phyloP scores from a whole-genome alignment of 305 asterid species.

The Fraxinus sp. region DNA sequence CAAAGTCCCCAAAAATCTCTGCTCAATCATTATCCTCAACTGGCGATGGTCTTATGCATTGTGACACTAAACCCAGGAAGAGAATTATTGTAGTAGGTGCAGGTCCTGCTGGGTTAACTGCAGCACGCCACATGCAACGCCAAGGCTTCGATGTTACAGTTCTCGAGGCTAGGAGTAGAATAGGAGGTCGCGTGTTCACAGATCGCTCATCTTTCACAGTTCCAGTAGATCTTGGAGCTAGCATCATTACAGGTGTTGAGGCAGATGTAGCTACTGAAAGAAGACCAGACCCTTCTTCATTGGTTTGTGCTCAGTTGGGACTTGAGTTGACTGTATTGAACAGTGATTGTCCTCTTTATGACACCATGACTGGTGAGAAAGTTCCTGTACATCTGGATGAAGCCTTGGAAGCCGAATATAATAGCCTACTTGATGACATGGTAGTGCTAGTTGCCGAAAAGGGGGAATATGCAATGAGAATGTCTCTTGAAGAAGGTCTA shows the following conservation, averaged over 20 bases:
- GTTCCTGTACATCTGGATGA: slow-evolving; percentile 88
- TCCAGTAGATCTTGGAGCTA: slow-evolving; percentile 99
- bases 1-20: slow-evolving; percentile 36
- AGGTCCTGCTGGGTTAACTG: slow-evolving; percentile 99
- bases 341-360: slow-evolving; percentile 97
- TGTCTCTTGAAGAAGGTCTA: slow-evolving; percentile 97
- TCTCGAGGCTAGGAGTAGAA: slow-evolving; percentile 94
- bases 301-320: slow-evolving; percentile 95
- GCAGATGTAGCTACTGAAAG: slow-evolving; percentile 97
- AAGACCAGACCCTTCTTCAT: slow-evolving; percentile 96
- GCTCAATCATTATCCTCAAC: slow-evolving; percentile 29
- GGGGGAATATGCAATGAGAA: slow-evolving; percentile 74
- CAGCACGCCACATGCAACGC: slow-evolving; percentile 98
- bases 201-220: slow-evolving; percentile 88
- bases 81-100: slow-evolving; percentile 84
- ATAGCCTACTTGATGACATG: slow-evolving; percentile 95
- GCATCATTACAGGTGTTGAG: slow-evolving; percentile 98
- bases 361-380: slow-evolving; percentile 76
- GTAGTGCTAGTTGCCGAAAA: slow-evolving; percentile 78
- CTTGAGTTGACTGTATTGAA: slow-evolving; percentile 89
- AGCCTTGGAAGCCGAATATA: slow-evolving; percentile 86
- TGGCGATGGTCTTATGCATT: slow-evolving; percentile 24
- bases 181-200: slow-evolving; percentile 96
- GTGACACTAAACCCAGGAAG: slow-evolving; percentile 48
- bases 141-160: slow-evolving; percentile 84